Conservation (phyloP, 2,329 filamentous ascomycete species). For the Fusarium dlaminii region DNA sequence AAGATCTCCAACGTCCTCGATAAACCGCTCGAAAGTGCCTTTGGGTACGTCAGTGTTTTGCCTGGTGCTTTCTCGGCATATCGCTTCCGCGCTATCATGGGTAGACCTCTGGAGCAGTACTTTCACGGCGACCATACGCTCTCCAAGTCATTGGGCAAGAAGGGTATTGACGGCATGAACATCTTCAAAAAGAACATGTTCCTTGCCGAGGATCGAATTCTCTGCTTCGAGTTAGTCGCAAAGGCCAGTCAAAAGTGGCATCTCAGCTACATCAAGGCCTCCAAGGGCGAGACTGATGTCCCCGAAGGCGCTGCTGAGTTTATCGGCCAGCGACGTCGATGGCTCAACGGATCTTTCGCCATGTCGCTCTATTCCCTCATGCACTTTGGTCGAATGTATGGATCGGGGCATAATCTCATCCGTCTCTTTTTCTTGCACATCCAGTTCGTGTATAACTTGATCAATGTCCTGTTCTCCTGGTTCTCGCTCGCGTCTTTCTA, state of each 20-base stretch:
- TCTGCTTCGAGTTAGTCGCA: constrained; percentile 39
- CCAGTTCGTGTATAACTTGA: constrained; percentile 38
- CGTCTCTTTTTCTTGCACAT: constrained; percentile 40
- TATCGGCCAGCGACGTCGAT: constrained; percentile 37
- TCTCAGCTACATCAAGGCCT: constrained; percentile 40
- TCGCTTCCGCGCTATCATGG: constrained; percentile 40
- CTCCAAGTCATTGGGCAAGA: constrained; percentile 38
- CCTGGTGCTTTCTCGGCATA: constrained; percentile 40
- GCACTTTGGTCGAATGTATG: constrained; percentile 38
- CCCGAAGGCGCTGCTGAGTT: constrained; percentile 39
- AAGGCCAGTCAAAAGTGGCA: constrained; percentile 42
- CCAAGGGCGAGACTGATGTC: constrained; percentile 40
- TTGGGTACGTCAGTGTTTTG: constrained; percentile 40
- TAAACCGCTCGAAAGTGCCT: constrained; percentile 38
- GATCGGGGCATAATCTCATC: constrained; percentile 36
- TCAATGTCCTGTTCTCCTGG: constrained; percentile 39
- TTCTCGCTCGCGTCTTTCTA: constrained; percentile 37
- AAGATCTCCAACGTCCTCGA: constrained; percentile 41
- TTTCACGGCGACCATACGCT: constrained; percentile 41
- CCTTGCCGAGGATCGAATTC: constrained; percentile 38
- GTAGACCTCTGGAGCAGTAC: constrained; percentile 37
- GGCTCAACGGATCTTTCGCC: constrained; percentile 39
- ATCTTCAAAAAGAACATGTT: constrained; percentile 44
- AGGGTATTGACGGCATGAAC: constrained; percentile 41
- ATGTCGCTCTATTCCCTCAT: constrained; percentile 41